Percentiles rank a stretch among this genome's conserved stretches.
phyloP scores from a whole-genome alignment of 495 filamentous ascomycete species.

The Articulospora tetracladia region DNA sequence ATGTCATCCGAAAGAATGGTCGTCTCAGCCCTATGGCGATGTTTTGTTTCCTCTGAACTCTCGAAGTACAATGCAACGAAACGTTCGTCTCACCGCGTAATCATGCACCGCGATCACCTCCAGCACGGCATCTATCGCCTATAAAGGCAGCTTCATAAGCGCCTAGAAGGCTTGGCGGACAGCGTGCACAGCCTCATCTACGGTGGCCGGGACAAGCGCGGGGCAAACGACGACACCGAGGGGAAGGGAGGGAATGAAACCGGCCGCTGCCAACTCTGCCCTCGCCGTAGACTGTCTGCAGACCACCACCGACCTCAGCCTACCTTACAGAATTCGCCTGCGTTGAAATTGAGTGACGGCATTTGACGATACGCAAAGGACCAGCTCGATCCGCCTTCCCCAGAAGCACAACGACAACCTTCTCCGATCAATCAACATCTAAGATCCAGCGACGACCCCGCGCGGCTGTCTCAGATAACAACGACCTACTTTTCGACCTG shows the following conservation, averaged over 20 bases:
- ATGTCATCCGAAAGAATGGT: neutral
- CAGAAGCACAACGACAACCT: too few species aligned
- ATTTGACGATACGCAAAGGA: neutral
- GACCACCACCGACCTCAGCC: neutral
- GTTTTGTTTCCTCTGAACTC: neutral
- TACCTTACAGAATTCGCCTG: neutral
- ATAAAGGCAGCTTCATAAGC: conserved; percentile 7
- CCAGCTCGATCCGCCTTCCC: neutral
- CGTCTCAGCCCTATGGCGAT: neutral
- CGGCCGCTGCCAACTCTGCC: neutral
- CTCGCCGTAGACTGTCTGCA: neutral
- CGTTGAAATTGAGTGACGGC: neutral
- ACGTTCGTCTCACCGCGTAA: neutral
- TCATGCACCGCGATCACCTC: neutral
- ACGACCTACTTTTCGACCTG: neutral
- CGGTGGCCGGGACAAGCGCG: conserved; percentile 9
- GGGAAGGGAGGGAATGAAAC: neutral
- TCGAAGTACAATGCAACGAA: neutral
- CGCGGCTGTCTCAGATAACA: neutral
- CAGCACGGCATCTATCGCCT: neutral
- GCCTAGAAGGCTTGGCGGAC: conserved; percentile 4
- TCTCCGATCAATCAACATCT: neutral
- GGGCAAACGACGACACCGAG: neutral
- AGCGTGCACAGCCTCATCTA: conserved; percentile 14
- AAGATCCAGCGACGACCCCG: neutral